Percentiles rank a stretch among this genome's conserved stretches.
Conservation (phyloP, 2,329 filamentous ascomycete genomes). For the Talaromyces marneffei region DNA sequence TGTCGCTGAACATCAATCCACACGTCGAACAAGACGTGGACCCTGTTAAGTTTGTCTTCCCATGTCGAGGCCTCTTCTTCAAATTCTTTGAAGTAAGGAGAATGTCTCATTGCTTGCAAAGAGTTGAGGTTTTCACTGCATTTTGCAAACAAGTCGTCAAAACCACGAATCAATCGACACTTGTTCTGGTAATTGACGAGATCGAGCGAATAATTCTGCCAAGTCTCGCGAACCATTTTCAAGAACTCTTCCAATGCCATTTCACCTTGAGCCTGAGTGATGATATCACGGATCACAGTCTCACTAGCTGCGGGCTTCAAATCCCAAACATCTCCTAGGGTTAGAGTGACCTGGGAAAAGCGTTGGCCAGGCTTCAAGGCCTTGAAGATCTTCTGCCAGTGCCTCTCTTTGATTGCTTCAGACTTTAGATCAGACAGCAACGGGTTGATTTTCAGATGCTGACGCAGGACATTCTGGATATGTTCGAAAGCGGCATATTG, state of each 20-base stretch:
- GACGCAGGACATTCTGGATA: conserved; percentile 82
- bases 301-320: conserved; percentile 85
- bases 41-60: conserved; percentile 97
- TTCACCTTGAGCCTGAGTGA: conserved; percentile 91
- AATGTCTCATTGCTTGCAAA: conserved; percentile 96
- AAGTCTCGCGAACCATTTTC: conserved; percentile 91
- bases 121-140: conserved; percentile 98
- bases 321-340: conserved; percentile 98
- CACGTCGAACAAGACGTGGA: conserved; percentile 96
- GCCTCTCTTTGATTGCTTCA: conserved; percentile 89
- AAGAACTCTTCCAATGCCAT: conserved; percentile 98
- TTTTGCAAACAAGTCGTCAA: conserved; percentile 97
- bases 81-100: conserved; percentile 98
- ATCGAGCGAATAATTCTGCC: conserved; percentile 91
- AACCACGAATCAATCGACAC: conserved; percentile 91
- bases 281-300: conserved; percentile 82
- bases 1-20: conserved; percentile 99
- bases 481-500: conserved; percentile 99
- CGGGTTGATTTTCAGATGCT: conserved; percentile 84
- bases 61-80: conserved; percentile 93
- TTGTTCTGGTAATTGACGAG: conserved; percentile 98
- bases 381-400: conserved; percentile 98
- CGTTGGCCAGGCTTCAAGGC: conserved; percentile 85
- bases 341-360: conserved; percentile 91
- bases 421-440: conserved; percentile 88